A percentile compares a stretch with the other conserved stretches of the same genome.
phyloP scores from a whole-genome alignment of 2,329 filamentous ascomycete species.

The Trichoderma koningiopsis region DNA sequence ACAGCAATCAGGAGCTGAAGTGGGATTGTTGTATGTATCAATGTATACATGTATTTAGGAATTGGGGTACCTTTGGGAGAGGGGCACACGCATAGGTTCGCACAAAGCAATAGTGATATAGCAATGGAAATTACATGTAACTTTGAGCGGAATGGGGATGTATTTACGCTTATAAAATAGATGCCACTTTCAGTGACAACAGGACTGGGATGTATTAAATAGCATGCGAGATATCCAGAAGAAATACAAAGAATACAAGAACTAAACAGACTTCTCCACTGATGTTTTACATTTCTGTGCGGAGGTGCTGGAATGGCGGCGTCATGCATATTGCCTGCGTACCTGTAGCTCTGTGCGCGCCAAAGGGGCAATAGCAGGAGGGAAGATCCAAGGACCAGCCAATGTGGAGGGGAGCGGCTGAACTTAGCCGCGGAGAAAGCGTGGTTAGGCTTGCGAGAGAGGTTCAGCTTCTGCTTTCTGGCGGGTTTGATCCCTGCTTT shows the following conservation, averaged over 20 bases:
- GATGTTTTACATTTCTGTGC: neutral
- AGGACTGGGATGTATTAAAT: neutral
- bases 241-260: neutral
- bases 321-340: constrained; percentile 20
- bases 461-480: neutral
- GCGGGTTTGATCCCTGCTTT: neutral
- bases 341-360: constrained; percentile 12
- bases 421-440: neutral
- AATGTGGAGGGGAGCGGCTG: neutral
- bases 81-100: neutral
- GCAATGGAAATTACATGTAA: neutral
- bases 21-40: neutral
- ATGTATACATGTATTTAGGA: neutral
- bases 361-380: neutral
- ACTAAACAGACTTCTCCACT: neutral
- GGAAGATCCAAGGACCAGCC: neutral
- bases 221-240: neutral
- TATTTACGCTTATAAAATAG: neutral
- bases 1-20: neutral
- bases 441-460: constrained; percentile 20
- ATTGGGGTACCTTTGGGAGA: neutral
- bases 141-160: neutral
- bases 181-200: neutral
- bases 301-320: constrained; percentile 9
- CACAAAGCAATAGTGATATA: neutral